Percentiles rank a stretch among this genome's conserved stretches.
These are phyloP conservation scores for Starmera dryadoides DNA, from an alignment of 805 yeast genomes.

Conservation along the genomic window DNA sequence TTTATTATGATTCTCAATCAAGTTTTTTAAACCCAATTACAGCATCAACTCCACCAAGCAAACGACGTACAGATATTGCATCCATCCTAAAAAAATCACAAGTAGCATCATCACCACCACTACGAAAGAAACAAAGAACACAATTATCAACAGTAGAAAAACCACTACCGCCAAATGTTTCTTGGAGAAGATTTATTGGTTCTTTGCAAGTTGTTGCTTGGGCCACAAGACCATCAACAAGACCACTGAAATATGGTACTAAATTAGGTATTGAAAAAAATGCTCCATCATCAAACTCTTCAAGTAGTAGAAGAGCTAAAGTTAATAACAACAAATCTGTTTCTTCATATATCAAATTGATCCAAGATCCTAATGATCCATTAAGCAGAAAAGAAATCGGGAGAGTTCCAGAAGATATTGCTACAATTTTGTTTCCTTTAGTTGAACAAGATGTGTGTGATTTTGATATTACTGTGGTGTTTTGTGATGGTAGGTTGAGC, in stretches of 20 bases:
- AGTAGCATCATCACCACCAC: neutral
- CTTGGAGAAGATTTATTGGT: constrained; percentile 50
- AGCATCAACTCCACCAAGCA: neutral
- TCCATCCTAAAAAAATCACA: neutral
- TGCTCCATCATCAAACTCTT: constrained; percentile 18
- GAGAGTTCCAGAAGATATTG: constrained; percentile 63
- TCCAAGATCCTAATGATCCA: constrained; percentile 18
- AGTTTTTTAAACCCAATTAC: neutral
- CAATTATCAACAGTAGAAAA: constrained; percentile 4
- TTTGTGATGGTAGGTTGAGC: constrained; percentile 49
- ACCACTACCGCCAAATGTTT: constrained; percentile 7
- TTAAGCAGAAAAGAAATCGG: constrained; percentile 55
- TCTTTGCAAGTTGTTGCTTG: constrained; percentile 54
- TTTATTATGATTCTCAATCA: constrained; percentile 26
- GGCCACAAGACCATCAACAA: constrained; percentile 62
- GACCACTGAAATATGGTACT: constrained; percentile 38
- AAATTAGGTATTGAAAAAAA: constrained; percentile 30
- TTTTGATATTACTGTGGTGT: constrained; percentile 52
- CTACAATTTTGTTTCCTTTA: constrained; percentile 59
- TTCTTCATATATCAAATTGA: constrained; percentile 26
- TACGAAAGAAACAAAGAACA: constrained; percentile 1
- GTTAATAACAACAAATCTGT: constrained; percentile 14
- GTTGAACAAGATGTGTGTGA: constrained; percentile 45
- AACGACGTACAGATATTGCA: neutral
- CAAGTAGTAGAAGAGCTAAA: constrained; percentile 16